Conservation (phyloP, 192 early-diverging fungal genomes). For the Coemansia sp. region DNA sequence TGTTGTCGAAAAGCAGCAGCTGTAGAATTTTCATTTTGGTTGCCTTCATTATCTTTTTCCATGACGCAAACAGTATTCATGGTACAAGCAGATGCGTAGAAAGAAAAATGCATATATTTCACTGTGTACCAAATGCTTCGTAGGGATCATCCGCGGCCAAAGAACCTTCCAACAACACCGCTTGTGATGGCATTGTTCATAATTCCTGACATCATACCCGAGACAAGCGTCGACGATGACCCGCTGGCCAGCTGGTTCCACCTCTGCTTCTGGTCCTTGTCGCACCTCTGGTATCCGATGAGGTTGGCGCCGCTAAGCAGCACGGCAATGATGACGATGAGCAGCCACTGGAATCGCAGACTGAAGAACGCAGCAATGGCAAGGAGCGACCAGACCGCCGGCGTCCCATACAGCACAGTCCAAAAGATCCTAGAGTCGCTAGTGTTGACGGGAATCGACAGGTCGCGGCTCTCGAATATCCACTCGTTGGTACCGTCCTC, state of each 20-base stretch:
- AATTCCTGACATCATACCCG: conserved; percentile 58
- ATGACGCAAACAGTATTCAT: not conserved
- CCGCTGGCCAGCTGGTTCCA: conserved; percentile 69
- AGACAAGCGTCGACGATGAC: conserved; percentile 39
- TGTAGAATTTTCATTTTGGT: conserved; percentile 52
- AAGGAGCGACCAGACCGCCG: conserved; percentile 78
- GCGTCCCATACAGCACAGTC: conserved; percentile 84
- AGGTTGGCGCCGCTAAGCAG: conserved; percentile 89
- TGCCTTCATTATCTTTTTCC: not conserved
- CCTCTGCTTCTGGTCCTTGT: conserved; percentile 84
- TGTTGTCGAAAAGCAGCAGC: conserved; percentile 55
- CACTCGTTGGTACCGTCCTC: conserved; percentile 95
- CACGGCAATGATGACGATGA: conserved; percentile 86
- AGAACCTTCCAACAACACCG: conserved; percentile 46
- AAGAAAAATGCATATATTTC: not conserved
- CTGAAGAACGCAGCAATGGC: conserved; percentile 77
- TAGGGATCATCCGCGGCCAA: conserved; percentile 39
- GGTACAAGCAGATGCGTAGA: not conserved
- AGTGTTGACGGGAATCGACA: conserved; percentile 69
- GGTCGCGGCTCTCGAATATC: conserved; percentile 92
- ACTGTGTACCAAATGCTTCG: not conserved
- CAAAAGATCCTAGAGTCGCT: conserved; percentile 95
- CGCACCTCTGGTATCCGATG: conserved; percentile 92
- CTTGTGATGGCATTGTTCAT: conserved; percentile 47
- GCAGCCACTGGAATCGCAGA: conserved; percentile 78